Percentiles rank a stretch among this genome's conserved stretches.
Evolutionary conservation across 345 rosid genomes (phyloP).

Genomic region (Syzygium aromaticum): DNA sequence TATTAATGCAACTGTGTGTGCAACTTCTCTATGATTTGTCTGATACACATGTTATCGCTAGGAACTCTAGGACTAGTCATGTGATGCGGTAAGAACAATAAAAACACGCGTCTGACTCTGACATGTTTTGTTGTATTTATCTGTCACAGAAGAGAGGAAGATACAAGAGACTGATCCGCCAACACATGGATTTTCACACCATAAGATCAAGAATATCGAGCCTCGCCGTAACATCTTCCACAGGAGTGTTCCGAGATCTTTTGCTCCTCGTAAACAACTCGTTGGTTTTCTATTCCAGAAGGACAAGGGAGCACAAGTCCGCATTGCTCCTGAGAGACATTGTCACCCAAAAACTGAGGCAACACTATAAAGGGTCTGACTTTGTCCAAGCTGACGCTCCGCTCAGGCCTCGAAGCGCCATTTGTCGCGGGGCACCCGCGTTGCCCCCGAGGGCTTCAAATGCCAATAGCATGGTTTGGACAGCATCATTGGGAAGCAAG

Average conservation of each 20-base stretch:
- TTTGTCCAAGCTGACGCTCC: constrained; percentile 3
- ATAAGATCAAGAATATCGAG: constrained; percentile 49
- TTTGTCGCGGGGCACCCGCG: neutral
- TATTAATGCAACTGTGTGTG: neutral
- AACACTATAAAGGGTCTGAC: constrained; percentile 22
- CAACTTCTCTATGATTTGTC: neutral
- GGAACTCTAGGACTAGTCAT: neutral
- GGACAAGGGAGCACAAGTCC: constrained; percentile 77
- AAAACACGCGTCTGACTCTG: neutral
- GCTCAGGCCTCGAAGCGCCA: constrained; percentile 5
- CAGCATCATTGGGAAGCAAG: constrained; percentile 6
- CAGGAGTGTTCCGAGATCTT: constrained; percentile 62
- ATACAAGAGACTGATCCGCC: constrained; percentile 67
- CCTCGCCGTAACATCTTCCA: constrained; percentile 28
- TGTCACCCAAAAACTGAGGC: constrained; percentile 36
- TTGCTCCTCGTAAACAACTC: constrained; percentile 73
- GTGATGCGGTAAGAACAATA: neutral
- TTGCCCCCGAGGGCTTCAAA: constrained; percentile 22
- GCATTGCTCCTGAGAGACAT: constrained; percentile 50
- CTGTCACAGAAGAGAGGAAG: constrained; percentile 71
- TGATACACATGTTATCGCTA: neutral
- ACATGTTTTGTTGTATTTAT: neutral
- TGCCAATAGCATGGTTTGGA: neutral
- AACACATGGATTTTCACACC: constrained; percentile 69
- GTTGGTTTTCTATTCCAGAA: constrained; percentile 60